Base-by-base conservation (phyloP, 2,329 filamentous ascomycete species). In the Myriosclerotinia curreyana region DNA sequence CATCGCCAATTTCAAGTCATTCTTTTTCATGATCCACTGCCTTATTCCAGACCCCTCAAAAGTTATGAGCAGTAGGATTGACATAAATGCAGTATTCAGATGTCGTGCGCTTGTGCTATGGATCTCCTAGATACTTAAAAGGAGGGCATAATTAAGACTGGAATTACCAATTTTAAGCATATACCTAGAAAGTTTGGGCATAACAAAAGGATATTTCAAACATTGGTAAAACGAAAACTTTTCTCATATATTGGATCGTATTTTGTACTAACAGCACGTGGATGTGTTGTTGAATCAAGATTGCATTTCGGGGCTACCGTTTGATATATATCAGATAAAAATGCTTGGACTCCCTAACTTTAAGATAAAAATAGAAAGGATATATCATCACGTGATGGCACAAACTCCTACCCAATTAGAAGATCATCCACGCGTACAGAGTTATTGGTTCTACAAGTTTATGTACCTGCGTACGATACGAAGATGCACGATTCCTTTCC, bases 111-210 rank as follows among this genome's bases (percentile, higher is more conserved):
- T 15, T 15, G 15, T 46, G 15, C 42, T 46, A 36, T 36, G 42
- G 20, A n/a, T 36, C 28, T 46, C 54, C 55, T 48, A 2, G 20
- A 48, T 58, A 8, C 14, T 22, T 46, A 22, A 5, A 7, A 52
- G 25, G 1, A 36, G 42, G 36, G 55, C 53, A 56, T 44, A 11
- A 46, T 25, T 12, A 28, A 46, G 28, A 34, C 25, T 17, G 55
- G 46, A 44, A 58, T 48, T 58, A 12, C 42, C 28, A 46, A 58
- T 9, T 55, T 28, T 17, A 42, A 55, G 53, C 52, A 54, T n/a
- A 38, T 1, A 17, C 20, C 25, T 22, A 15, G 8, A 20, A 54
- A 11, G 17, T 28, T 31, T 31, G 28, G 28, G 28, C 28, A 15
- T 17, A 9, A 14, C 25, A 40, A 40, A 40, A 15, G 12, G n/a